These are phyloP conservation scores for Asterophora parasitica DNA, from an alignment of 768 basidiomycete species.

Conservation along the genomic window DNA sequence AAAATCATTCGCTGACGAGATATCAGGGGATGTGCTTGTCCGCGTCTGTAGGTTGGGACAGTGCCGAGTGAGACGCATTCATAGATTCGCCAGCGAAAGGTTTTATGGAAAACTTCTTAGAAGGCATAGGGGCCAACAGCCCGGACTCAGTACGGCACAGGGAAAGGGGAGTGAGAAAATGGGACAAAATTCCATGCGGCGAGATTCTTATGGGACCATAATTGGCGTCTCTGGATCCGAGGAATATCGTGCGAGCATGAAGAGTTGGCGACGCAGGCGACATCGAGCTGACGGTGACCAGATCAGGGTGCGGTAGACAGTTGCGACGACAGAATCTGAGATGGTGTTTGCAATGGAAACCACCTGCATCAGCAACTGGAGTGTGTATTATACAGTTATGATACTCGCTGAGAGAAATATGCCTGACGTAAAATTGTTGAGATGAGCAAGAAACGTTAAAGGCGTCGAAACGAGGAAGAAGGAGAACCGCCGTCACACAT, in stretches of 20 bases:
- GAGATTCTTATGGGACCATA: neutral
- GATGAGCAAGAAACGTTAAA: too few relatives aligned
- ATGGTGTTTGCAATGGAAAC: neutral
- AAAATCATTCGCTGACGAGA: too few relatives aligned
- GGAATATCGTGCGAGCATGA: neutral
- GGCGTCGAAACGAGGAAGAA: too few relatives aligned
- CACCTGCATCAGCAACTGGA: neutral
- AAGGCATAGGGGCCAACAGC: neutral
- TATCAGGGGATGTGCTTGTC: too few relatives aligned
- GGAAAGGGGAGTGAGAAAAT: neutral
- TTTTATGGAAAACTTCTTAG: neutral
- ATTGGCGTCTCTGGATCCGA: neutral
- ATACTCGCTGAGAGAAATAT: neutral
- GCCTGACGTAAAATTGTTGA: neutral
- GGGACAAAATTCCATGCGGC: neutral
- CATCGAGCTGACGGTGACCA: neutral
- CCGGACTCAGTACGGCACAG: slow-evolving; percentile 2
- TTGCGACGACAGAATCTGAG: neutral
- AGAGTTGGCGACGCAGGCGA: neutral
- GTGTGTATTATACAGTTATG: neutral
- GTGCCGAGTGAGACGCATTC: neutral
- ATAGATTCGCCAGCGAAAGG: neutral
- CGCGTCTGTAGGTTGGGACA: neutral
- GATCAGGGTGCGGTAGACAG: neutral
- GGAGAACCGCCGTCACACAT: neutral